Percentiles rank a stretch among this genome's conserved stretches.
Evolutionary conservation across 495 filamentous ascomycete genomes (phyloP).

Genomic region (Cercophora scortea): DNA sequence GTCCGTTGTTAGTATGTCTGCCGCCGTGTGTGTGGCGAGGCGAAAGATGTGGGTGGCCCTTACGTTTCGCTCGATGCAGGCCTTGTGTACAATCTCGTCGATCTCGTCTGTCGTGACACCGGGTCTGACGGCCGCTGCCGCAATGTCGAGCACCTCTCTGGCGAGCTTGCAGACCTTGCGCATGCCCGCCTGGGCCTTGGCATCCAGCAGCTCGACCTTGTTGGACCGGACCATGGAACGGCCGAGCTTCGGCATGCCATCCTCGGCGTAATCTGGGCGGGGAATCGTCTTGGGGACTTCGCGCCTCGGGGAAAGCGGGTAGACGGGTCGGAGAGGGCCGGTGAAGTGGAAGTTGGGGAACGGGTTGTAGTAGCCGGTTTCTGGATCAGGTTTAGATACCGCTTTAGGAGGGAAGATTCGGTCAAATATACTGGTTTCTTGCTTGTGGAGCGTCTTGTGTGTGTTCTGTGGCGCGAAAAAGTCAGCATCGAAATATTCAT

Average conservation of each 20-base stretch:
- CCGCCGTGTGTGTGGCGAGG: neutral
- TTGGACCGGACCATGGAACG: conserved; percentile 57
- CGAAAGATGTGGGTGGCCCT: conserved; percentile 11
- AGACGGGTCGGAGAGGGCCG: conserved; percentile 75
- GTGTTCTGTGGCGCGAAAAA: conserved; percentile 44
- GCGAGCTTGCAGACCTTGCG: conserved; percentile 84
- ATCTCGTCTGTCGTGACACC: conserved; percentile 95
- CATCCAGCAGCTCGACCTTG: conserved; percentile 75
- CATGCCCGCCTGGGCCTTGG: conserved; percentile 75
- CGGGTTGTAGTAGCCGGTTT: conserved; percentile 77
- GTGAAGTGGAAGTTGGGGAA: conserved; percentile 81
- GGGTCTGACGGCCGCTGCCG: conserved; percentile 69
- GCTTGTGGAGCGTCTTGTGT: conserved; percentile 86
- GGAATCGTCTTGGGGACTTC: conserved; percentile 72
- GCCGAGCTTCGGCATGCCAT: conserved; percentile 78
- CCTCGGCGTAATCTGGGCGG: conserved; percentile 74
- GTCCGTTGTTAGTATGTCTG: conserved; percentile 11
- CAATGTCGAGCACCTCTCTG: conserved; percentile 88
- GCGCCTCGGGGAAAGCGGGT: conserved; percentile 72
- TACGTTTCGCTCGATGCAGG: conserved; percentile 87
- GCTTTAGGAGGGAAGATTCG: conserved; percentile 62
- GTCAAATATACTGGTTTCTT: conserved; percentile 67
- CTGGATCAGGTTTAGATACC: conserved; percentile 86
- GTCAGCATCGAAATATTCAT: conserved; percentile 1
- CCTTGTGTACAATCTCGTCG: conserved; percentile 92